Percentiles rank a stretch among this genome's conserved stretches.
These are phyloP conservation scores for Eucalyptus polybractea DNA, from an alignment of 345 rosid species.

Conservation along the genomic window DNA sequence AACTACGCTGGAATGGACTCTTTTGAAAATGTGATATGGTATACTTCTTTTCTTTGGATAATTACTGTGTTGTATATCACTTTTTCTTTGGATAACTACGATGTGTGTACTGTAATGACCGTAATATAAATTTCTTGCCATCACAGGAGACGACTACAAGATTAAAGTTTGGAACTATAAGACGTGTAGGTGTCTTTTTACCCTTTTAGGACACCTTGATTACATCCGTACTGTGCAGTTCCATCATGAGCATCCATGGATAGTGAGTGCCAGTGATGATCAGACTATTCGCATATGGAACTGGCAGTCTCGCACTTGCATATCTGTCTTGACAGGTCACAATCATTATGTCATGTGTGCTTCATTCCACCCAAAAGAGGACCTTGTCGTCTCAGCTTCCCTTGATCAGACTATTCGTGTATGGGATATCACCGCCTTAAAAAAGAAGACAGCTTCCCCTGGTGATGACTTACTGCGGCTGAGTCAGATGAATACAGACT, in stretches of 20 bases:
- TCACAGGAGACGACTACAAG: too few relatives aligned
- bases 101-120: not conserved
- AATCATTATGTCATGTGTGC: constrained; percentile 99
- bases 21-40: not conserved
- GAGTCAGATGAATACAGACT: constrained; percentile 87
- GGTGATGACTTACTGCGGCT: constrained; percentile 81
- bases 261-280: too few relatives aligned
- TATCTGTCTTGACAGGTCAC: constrained; percentile 93
- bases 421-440: constrained; percentile 90
- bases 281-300: too few relatives aligned
- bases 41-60: not conserved
- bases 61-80: not conserved
- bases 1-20: not conserved
- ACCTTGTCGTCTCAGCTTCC: constrained; percentile 91
- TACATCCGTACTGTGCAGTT: too few relatives aligned
- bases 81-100: not conserved
- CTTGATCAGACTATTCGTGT: constrained; percentile 95
- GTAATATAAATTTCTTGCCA: not conserved
- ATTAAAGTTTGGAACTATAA: too few relatives aligned
- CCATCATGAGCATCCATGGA: too few relatives aligned
- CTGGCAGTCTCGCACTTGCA: constrained; percentile 96
- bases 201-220: too few relatives aligned
- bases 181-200: too few relatives aligned
- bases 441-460: constrained; percentile 82
- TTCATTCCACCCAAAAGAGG: constrained; percentile 91